Conservation (phyloP, 352 stramenopile species). For the Pythium biforme region DNA sequence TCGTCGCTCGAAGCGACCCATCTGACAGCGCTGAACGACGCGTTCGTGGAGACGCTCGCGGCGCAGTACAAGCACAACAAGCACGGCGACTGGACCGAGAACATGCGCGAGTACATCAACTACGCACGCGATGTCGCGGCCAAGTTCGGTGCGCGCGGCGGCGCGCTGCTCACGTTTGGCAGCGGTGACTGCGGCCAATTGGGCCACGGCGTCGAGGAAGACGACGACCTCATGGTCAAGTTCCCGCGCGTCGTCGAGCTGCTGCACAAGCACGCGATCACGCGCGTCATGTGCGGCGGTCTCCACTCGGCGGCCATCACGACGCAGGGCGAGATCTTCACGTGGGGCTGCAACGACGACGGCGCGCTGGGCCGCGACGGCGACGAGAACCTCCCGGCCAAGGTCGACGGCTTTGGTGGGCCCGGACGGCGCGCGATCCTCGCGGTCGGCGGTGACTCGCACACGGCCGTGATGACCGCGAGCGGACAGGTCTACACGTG, state of each 20-base stretch:
- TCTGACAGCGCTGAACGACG: conserved; percentile 65
- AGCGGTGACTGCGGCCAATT: conserved; percentile 92
- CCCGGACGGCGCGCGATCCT: conserved; percentile 46
- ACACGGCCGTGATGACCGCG: conserved; percentile 89
- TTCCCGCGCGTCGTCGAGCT: conserved; percentile 56
- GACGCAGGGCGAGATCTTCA: conserved; percentile 88
- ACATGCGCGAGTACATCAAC: conserved; percentile 77
- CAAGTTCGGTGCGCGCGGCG: conserved; percentile 50
- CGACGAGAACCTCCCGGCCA: conserved; percentile 74
- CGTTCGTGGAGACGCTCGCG: conserved; percentile 59
- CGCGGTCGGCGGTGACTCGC: conserved; percentile 92
- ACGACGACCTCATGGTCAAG: conserved; percentile 75
- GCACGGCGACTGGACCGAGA: conserved; percentile 62
- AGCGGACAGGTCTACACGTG: conserved; percentile 92
- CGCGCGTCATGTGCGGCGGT: conserved; percentile 86
- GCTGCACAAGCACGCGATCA: conserved; percentile 46
- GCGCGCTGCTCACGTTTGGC: conserved; percentile 80
- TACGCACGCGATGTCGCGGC: conserved; percentile 63
- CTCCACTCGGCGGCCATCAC: conserved; percentile 91
- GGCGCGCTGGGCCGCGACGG: conserved; percentile 86
- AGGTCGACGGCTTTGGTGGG: conserved; percentile 63
- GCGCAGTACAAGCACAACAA: conserved; percentile 66
- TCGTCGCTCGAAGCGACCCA: conserved; percentile 35
- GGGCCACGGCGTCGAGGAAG: conserved; percentile 85
- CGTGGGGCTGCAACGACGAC: conserved; percentile 94